phyloP scores from a whole-genome alignment of 352 stramenopile genomes.

The Phytophthora nicotianae region DNA sequence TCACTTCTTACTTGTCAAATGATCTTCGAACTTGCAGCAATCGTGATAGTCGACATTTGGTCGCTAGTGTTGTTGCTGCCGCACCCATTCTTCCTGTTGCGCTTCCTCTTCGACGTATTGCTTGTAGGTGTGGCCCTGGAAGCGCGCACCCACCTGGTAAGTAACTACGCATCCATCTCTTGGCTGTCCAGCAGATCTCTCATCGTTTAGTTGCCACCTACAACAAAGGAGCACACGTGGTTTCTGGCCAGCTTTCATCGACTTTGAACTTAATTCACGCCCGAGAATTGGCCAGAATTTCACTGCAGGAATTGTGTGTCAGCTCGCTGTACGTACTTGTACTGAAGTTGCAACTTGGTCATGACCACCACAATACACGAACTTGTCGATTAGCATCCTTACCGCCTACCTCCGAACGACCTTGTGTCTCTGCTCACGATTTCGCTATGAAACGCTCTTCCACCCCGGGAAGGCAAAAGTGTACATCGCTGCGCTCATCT shows the following conservation, averaged over 20 bases:
- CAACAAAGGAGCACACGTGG: conserved; percentile 53
- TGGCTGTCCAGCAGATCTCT: not conserved
- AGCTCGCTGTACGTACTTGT: not conserved
- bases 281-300: no score
- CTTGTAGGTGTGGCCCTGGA: conserved; percentile 47
- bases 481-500: conserved; percentile 9
- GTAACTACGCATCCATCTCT: not conserved
- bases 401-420: no score
- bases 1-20: not conserved
- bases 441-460: not conserved
- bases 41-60: conserved; percentile 41
- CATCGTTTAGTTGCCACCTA: not conserved
- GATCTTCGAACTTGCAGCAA: conserved; percentile 23
- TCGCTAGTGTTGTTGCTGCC: conserved; percentile 53
- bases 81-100: conserved; percentile 63
- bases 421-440: no score
- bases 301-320: not conserved
- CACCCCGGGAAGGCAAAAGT: conserved; percentile 14
- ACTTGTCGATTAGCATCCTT: no score
- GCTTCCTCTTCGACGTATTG: conserved; percentile 59
- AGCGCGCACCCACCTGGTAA: conserved; percentile 55
- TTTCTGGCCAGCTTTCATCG: conserved; percentile 74
- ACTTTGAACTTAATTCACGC: conserved; percentile 30
- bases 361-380: no score
- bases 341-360: no score